These are phyloP conservation scores for Nakazawaea wickerhamii DNA, from an alignment of 805 yeast genomes.

Conservation along the genomic window DNA sequence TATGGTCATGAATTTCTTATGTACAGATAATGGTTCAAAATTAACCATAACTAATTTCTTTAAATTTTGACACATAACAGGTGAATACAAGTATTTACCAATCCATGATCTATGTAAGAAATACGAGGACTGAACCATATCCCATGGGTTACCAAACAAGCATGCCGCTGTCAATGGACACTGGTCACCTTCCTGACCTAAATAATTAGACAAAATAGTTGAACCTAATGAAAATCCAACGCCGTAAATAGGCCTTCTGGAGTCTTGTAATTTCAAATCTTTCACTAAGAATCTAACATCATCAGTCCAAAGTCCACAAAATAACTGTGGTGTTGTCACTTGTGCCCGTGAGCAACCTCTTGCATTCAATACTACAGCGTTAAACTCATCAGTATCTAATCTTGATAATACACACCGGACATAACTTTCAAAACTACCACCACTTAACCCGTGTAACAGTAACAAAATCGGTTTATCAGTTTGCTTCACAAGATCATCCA, in stretches of 20 bases:
- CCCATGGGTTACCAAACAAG: conserved; percentile 72
- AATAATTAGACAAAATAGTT: conserved; percentile 60
- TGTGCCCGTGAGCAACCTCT: conserved; percentile 74
- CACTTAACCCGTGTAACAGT: conserved; percentile 72
- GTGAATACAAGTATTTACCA: conserved; percentile 43
- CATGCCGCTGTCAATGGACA: conserved; percentile 48
- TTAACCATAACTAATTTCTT: conserved; percentile 38
- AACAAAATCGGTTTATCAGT: conserved; percentile 55
- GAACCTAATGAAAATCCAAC: conserved; percentile 86
- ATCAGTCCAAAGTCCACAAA: conserved; percentile 66
- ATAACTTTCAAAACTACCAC: conserved; percentile 80
- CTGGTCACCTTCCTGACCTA: conserved; percentile 58
- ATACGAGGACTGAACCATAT: conserved; percentile 45
- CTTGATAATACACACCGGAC: conserved; percentile 52
- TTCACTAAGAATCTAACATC: conserved; percentile 57
- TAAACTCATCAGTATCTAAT: conserved; percentile 43
- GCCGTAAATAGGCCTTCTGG: conserved; percentile 57
- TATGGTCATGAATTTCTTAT: conserved; percentile 19
- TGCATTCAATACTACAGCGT: conserved; percentile 61
- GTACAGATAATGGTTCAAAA: conserved; percentile 30
- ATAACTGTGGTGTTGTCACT: conserved; percentile 63
- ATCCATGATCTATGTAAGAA: conserved; percentile 36
- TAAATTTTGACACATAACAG: conserved; percentile 45
- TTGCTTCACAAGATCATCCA: conserved; percentile 20
- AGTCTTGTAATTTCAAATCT: conserved; percentile 45